These are phyloP conservation scores for Lachancea cidri DNA, from an alignment of 805 yeast species.

Conservation along the genomic window DNA sequence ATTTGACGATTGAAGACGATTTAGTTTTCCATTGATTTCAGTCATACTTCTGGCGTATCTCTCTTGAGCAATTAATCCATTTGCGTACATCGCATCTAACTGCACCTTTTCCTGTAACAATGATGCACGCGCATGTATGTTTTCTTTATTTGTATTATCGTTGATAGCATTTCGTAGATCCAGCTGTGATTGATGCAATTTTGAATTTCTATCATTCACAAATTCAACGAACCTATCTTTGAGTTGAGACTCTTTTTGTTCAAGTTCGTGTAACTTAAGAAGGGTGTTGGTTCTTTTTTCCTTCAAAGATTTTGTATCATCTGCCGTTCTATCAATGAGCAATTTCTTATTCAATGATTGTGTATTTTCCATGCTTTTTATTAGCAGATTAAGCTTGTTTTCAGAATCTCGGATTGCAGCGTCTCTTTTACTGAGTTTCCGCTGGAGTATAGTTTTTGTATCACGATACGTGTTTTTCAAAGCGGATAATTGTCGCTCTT, in stretches of 20 bases:
- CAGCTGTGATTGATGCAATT: slow-evolving; percentile 15
- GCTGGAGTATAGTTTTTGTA: slow-evolving; percentile 15
- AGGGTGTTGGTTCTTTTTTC: slow-evolving; percentile 16
- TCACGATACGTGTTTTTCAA: slow-evolving; percentile 3
- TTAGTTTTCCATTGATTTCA: slow-evolving; percentile 14
- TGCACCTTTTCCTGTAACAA: slow-evolving; percentile 15
- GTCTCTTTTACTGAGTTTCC: slow-evolving; percentile 23
- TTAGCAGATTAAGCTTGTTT: slow-evolving; percentile 9
- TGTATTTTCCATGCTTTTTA: not conserved
- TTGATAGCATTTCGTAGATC: slow-evolving; percentile 18
- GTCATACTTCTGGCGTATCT: slow-evolving; percentile 9
- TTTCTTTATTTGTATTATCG: slow-evolving; percentile 10
- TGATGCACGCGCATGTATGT: slow-evolving; percentile 16
- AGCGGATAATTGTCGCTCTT: not conserved
- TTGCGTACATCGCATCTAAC: slow-evolving; percentile 11
- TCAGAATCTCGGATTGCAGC: slow-evolving; percentile 16
- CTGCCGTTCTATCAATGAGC: not conserved
- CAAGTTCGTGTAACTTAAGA: slow-evolving; percentile 17
- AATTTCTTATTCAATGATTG: not conserved
- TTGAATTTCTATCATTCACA: slow-evolving; percentile 12
- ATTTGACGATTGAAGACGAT: slow-evolving; percentile 10
- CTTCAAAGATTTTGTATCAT: slow-evolving; percentile 3
- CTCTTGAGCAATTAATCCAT: slow-evolving; percentile 1
- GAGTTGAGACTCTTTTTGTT: slow-evolving; percentile 9
- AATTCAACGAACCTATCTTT: slow-evolving; percentile 11